Evolutionary conservation across 352 stramenopile species (phyloP), one percentile per base, ranked within the genome.

Genomic region (Pseudoperonospora humuli): DNA sequence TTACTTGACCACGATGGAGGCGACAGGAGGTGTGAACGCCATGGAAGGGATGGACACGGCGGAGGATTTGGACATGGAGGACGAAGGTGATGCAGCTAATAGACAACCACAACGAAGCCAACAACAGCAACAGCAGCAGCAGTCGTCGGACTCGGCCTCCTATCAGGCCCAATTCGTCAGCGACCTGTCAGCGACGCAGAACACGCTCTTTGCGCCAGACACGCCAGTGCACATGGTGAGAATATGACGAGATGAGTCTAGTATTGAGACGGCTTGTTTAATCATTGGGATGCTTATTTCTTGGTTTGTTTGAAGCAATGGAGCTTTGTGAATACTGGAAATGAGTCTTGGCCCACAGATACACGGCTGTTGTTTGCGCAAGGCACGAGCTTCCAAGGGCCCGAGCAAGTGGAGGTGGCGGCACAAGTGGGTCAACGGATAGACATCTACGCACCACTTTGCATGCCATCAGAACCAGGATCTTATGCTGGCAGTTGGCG

Each of bases 401-500:
- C 70, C 1, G 43, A 84, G 27, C 54, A 82, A 26, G 70, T 86
- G 40, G 45, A 61, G 7, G 66, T 90, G n/a, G 37, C 40, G 2
- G 58, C 64, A 13, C 48, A 54, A 7, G 47, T 61, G 7, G 71
- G 70, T 2, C 61, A 70, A 34, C 63, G 70, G 40, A 78, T 89
- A 77, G 71, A 93, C 19, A 47, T 90, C 23, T 63, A 77, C 25
- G 58, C 75, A 11, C 26, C 56, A 10, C 47, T 88, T 29, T 66
- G 59, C 31, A 84, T 85, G 59, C 80, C 80, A 21, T 38, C 49
- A 3, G 52, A 68, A n/a, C 58, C 50, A 6, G 77, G 78, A 2
- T 74, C 74, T 9, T 85, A 84, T 26, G 75, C 78, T 29, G 78
- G 75, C 6, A 88, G 70, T 44, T 93, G 80, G 80, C 71, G 77